phyloP scores from a whole-genome alignment of 2,329 filamentous ascomycete genomes.

The Hypoxylon sp. region DNA sequence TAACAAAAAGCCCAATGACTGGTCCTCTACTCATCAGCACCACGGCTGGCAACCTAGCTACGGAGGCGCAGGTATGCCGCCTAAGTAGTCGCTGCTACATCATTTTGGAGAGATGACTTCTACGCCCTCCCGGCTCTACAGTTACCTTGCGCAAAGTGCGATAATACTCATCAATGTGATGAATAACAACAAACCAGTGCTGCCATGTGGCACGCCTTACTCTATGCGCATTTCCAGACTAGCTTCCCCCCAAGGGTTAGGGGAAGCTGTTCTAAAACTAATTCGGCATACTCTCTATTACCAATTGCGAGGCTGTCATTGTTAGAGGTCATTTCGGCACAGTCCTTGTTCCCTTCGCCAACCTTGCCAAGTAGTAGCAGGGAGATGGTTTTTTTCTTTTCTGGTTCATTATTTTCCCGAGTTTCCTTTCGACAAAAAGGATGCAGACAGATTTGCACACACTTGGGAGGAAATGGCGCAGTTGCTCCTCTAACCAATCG shows the following conservation, averaged over 20 bases:
- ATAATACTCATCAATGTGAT: constrained; percentile 49
- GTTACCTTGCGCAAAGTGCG: constrained; percentile 15
- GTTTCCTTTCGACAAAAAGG: constrained; percentile 13
- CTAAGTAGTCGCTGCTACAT: constrained; percentile 25
- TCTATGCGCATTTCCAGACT: constrained; percentile 31
- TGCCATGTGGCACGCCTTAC: constrained; percentile 27
- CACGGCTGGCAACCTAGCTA: constrained; percentile 59
- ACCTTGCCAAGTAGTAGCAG: constrained; percentile 29
- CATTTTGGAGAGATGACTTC: constrained; percentile 10
- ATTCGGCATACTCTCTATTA: constrained; percentile 14
- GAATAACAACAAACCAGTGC: constrained; percentile 30
- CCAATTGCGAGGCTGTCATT: not conserved
- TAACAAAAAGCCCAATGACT: constrained; percentile 38
- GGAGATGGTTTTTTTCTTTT: constrained; percentile 3
- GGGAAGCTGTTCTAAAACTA: constrained; percentile 20
- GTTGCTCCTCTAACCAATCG: not conserved
- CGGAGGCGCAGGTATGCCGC: constrained; percentile 49
- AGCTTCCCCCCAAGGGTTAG: constrained; percentile 31
- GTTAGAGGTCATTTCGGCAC: constrained; percentile 9
- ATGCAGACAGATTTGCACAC: not conserved
- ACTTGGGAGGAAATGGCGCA: not conserved
- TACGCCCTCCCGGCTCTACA: constrained; percentile 1
- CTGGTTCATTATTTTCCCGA: constrained; percentile 19
- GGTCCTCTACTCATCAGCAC: constrained; percentile 53
- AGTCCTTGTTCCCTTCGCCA: constrained; percentile 9